Evolutionary conservation across 1,284 basidiomycete species (phyloP), one percentile per base, ranked within the genome.

Genomic region (Cryptococcus sp.): DNA sequence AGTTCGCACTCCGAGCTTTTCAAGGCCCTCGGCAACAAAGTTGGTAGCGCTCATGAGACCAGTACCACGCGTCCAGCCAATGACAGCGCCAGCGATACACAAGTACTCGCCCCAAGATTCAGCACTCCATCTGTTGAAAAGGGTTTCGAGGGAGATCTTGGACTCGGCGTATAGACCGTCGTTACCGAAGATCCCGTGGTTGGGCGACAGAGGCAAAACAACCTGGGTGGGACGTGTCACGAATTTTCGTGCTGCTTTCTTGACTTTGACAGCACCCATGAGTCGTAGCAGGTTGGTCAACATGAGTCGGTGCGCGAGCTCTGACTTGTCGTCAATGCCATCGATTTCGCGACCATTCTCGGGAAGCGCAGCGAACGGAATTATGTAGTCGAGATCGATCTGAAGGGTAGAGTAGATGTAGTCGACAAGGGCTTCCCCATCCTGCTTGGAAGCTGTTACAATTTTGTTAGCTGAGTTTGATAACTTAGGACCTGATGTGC

Each of bases 91-190:
- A 45, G 94, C 93, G 61, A 99, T 85, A 80, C 94, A 97, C 49
- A 99, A 85, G 78, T 99, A 99, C 80, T 98, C 93, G 64, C 94
- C 94, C 96, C 95, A 99, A 75, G 91, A 93, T 79, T 98, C 93
- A n/a, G 93, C 93, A 58, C 82, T 87, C 95, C 95, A 98, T 55
- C 95, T 87, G 79, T 96, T 92, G 87, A 98, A 98, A 38, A 99
- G 83, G 0, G 95, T 98, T 81, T 98, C 95, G 61, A 99, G 83
- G 25, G 93, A 93, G 66, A 99, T 94, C 86, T 99, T 99, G 41
- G 93, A 96, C 80, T 99, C 95, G 6, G 93, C 93, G 80, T 99
- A 99, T 50, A 99, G 82, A 67, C 96, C 96, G 74, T 98, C 96
- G 72, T 94, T 96, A 49, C 95, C 95, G 78, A 99, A 98, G 49